These are phyloP conservation scores for Galium porrigens DNA, from an alignment of 305 asterid species.

Conservation along the genomic window DNA sequence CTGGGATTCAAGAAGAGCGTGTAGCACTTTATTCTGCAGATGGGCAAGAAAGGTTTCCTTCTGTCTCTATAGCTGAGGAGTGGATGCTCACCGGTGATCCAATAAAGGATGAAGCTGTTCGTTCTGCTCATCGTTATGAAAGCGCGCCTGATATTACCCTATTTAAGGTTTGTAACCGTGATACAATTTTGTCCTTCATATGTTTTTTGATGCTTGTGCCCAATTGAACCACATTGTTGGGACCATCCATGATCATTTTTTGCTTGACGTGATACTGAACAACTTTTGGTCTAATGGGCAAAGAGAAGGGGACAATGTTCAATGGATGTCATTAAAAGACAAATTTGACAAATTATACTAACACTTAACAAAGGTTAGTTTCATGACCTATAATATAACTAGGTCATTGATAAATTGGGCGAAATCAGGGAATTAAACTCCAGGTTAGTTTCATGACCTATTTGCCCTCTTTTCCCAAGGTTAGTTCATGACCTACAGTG, in stretches of 20 bases:
- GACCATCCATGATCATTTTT: neutral
- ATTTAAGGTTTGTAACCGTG: slow-evolving; percentile 58
- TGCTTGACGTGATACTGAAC: neutral
- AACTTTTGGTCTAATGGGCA: neutral
- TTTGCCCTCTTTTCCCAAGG: no score
- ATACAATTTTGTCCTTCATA: neutral
- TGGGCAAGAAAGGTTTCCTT: slow-evolving; percentile 92
- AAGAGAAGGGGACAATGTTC: no score
- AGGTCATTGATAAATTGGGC: no score
- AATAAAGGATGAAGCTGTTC: slow-evolving; percentile 75
- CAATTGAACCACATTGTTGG: neutral
- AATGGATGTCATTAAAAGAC: no score
- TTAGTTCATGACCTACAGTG: no score
- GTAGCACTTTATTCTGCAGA: slow-evolving; percentile 53
- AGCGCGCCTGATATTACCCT: slow-evolving; percentile 87
- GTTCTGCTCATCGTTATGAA: slow-evolving; percentile 84
- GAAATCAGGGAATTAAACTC: no score
- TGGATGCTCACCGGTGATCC: slow-evolving; percentile 95
- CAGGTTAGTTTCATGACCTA: no score
- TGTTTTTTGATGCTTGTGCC: neutral
- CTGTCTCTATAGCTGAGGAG: slow-evolving; percentile 76
- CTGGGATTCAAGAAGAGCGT: slow-evolving; percentile 91
- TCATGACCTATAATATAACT: no score
- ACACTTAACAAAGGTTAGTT: no score
- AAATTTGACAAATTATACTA: no score